Evolutionary conservation across 257 asterid genomes (phyloP).

Genomic region (Fraxinus quadrangulata): DNA sequence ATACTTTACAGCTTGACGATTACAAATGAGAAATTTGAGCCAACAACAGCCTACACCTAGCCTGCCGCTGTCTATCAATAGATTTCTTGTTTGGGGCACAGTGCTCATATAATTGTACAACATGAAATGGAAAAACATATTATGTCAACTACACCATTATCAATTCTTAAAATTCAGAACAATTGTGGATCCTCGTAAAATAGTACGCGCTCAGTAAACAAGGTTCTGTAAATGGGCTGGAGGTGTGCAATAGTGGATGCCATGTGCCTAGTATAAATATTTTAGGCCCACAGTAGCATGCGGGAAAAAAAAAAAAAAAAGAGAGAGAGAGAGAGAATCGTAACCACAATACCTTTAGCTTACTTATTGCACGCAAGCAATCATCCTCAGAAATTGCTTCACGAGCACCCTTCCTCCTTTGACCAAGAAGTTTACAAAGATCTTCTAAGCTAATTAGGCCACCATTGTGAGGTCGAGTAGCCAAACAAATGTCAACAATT

Average conservation of each 20-base stretch:
- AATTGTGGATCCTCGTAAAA: neutral
- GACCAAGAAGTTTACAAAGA: conserved; percentile 74
- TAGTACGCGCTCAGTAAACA: neutral
- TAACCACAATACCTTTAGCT: conserved; percentile 70
- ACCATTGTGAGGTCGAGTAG: conserved; percentile 84
- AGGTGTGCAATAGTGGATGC: neutral
- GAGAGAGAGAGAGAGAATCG: neutral
- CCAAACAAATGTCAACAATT: conserved; percentile 87
- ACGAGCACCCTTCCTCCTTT: conserved; percentile 79
- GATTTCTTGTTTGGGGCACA: neutral
- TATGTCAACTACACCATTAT: neutral
- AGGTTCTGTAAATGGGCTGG: neutral
- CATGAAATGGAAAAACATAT: neutral
- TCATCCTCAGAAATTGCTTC: conserved; percentile 93
- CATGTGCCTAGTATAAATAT: neutral
- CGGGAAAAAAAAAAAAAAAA: no score
- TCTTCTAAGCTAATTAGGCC: conserved; percentile 95
- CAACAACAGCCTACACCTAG: neutral
- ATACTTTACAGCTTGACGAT: neutral
- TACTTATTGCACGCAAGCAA: conserved; percentile 96
- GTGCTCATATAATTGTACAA: neutral
- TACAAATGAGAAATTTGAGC: neutral
- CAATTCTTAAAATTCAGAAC: neutral
- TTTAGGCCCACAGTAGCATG: neutral
- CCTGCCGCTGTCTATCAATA: neutral